Conservation (phyloP, 768 basidiomycete genomes). For the Pulveroboletus sp. region DNA sequence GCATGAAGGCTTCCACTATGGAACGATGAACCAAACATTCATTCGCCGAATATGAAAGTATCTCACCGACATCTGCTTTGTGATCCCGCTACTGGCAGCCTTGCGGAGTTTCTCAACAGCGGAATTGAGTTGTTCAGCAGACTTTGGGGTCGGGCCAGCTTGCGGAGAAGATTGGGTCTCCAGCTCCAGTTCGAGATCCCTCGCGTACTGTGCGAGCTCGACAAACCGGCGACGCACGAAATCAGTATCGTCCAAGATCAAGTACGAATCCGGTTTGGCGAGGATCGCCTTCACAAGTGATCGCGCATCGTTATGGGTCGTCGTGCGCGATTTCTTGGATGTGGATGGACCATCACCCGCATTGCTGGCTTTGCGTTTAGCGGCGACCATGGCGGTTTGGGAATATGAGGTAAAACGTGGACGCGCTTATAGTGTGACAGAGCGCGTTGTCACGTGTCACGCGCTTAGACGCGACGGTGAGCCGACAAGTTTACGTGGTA, state of each 20-base stretch:
- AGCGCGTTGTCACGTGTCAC: slow-evolving; percentile 28
- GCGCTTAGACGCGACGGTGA: too few species aligned
- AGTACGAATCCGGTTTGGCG: slow-evolving; percentile 33
- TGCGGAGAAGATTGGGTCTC: slow-evolving; percentile 11
- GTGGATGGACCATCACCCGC: slow-evolving; percentile 11
- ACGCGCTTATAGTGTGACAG: slow-evolving; percentile 22
- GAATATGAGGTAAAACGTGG: slow-evolving; percentile 3
- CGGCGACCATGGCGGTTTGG: slow-evolving; percentile 8
- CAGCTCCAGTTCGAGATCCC: slow-evolving; percentile 30
- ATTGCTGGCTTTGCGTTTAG: slow-evolving; percentile 39
- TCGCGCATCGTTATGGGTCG: slow-evolving; percentile 31
- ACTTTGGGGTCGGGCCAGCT: slow-evolving; percentile 19
- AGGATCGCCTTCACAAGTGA: slow-evolving; percentile 39
- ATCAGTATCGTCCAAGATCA: slow-evolving; percentile 34
- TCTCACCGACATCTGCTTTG: slow-evolving; percentile 46
- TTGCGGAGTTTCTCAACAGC: slow-evolving; percentile 45
- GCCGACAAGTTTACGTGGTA: too few species aligned
- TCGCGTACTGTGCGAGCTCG: slow-evolving; percentile 33
- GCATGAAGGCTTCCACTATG: slow-evolving; percentile 51
- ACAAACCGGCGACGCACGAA: slow-evolving; percentile 27
- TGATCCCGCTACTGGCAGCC: slow-evolving; percentile 47
- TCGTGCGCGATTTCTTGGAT: slow-evolving; percentile 29
- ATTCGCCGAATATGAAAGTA: background rate
- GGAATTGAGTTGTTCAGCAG: slow-evolving; percentile 35
- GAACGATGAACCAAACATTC: background rate